Conservation (phyloP, 768 basidiomycete genomes). For the Leucocoprinus sp. region DNA sequence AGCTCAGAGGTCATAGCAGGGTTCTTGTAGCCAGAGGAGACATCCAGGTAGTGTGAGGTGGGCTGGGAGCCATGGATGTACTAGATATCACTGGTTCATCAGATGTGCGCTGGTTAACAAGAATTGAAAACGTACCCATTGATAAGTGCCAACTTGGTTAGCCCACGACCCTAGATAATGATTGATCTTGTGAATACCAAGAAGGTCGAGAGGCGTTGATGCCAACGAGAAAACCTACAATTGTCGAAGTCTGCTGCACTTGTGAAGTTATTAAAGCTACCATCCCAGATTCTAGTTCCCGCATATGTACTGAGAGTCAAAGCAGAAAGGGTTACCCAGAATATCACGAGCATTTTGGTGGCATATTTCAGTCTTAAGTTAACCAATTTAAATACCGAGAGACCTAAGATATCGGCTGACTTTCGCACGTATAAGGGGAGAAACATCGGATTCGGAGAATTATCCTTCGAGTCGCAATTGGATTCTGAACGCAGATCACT, state of each 20-base stretch:
- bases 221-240: slow-evolving; percentile 26
- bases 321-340: slow-evolving; percentile 26
- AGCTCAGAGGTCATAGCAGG: slow-evolving; percentile 44
- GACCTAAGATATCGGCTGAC: slow-evolving; percentile 20
- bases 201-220: background rate
- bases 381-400: slow-evolving; percentile 14
- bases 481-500: slow-evolving; percentile 7
- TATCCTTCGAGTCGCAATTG: slow-evolving; percentile 12
- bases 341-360: slow-evolving; percentile 20
- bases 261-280: slow-evolving; percentile 41
- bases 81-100: slow-evolving; percentile 15
- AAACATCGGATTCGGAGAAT: slow-evolving; percentile 31
- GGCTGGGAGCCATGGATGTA: slow-evolving; percentile 49
- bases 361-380: background rate
- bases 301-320: slow-evolving; percentile 29
- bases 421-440: slow-evolving; percentile 24
- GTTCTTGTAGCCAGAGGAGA: slow-evolving; percentile 47
- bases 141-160: slow-evolving; percentile 44
- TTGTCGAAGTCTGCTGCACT: slow-evolving; percentile 43
- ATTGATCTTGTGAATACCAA: background rate
- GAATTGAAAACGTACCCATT: slow-evolving; percentile 36
- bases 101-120: background rate
- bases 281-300: slow-evolving; percentile 47
- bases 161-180: slow-evolving; percentile 49
- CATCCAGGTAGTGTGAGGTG: slow-evolving; percentile 45